phyloP scores from a whole-genome alignment of 192 early-diverging fungal genomes.

The Entomortierella parvispora region DNA sequence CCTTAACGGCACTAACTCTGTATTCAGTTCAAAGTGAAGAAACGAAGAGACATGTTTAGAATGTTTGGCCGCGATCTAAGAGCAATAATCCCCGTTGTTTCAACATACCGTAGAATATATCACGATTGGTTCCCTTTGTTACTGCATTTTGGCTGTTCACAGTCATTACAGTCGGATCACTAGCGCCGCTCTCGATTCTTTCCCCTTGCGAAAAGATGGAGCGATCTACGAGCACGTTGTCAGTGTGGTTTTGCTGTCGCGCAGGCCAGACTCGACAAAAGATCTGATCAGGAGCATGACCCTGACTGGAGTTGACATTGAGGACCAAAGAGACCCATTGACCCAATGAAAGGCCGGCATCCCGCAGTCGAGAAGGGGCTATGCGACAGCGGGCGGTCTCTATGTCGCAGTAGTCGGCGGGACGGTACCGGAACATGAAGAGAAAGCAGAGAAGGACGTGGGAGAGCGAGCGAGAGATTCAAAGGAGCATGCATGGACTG shows the following conservation, averaged over 20 bases:
- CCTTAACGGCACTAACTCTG: conserved; percentile 8
- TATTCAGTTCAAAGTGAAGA: too few relatives aligned
- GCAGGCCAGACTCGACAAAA: conserved; percentile 41
- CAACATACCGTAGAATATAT: too few relatives aligned
- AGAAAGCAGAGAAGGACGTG: too few relatives aligned
- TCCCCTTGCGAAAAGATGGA: conserved; percentile 4
- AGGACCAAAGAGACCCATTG: conserved; percentile 35
- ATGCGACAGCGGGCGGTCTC: conserved; percentile 43
- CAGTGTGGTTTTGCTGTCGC: conserved; percentile 17
- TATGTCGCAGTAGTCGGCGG: conserved; percentile 43
- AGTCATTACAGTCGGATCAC: too few relatives aligned
- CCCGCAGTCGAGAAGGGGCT: conserved; percentile 24
- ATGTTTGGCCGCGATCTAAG: too few relatives aligned
- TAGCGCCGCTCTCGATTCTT: background rate
- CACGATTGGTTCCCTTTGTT: too few relatives aligned
- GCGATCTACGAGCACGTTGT: conserved; percentile 26
- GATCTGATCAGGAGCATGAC: conserved; percentile 29
- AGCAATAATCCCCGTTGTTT: too few relatives aligned
- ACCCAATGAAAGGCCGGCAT: conserved; percentile 19
- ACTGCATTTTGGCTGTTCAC: too few relatives aligned
- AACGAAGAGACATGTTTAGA: too few relatives aligned
- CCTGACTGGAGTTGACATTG: background rate
- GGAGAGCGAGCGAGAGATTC: too few relatives aligned
- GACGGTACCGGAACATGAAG: conserved; percentile 28
- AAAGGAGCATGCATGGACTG: too few relatives aligned